phyloP scores from a whole-genome alignment of 2,329 filamentous ascomycete genomes.

The Botrytis tulipae region DNA sequence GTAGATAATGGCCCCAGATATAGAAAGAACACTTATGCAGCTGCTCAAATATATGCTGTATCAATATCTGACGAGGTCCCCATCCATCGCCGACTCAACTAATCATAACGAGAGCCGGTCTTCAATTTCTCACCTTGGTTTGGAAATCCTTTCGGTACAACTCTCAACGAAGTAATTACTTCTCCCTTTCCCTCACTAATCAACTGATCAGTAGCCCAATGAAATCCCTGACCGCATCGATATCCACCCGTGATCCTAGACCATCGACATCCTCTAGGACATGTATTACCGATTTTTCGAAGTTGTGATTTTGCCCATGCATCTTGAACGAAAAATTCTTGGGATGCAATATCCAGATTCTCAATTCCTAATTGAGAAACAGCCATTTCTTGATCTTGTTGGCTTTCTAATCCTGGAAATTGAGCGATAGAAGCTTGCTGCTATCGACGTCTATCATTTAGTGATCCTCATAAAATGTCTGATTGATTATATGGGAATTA shows the following conservation, averaged over 20 bases:
- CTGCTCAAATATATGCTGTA: background rate
- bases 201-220: background rate
- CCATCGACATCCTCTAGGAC: constrained; percentile 1
- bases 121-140: background rate
- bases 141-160: background rate
- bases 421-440: background rate
- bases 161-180: background rate
- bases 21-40: background rate
- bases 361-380: background rate
- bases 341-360: background rate
- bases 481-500: background rate
- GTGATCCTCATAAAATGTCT: background rate
- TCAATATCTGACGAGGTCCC: background rate
- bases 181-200: background rate
- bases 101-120: background rate
- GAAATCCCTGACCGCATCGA: background rate
- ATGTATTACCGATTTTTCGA: background rate
- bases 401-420: background rate
- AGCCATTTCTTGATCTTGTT: background rate
- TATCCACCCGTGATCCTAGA: background rate
- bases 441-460: background rate
- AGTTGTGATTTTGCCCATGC: constrained; percentile 1
- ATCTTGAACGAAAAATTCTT: background rate
- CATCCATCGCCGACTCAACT: background rate
- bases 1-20: background rate